Conservation (phyloP, 192 early-diverging fungal species). For the Backusella liffmaniae region DNA sequence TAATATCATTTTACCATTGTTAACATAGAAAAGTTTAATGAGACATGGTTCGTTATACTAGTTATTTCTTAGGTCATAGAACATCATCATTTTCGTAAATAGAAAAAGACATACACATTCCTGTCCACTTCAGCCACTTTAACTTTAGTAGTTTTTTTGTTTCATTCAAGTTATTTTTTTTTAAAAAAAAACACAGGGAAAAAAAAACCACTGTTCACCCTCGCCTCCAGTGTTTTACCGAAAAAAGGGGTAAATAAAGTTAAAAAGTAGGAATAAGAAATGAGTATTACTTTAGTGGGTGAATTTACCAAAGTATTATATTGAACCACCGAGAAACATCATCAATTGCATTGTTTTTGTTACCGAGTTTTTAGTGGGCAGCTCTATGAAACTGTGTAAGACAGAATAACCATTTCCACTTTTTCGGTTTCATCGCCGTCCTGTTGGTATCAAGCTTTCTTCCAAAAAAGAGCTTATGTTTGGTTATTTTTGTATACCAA, state of each 20-base stretch:
- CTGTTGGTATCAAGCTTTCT: no score
- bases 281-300: background rate
- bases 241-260: no score
- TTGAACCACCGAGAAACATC: background rate
- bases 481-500: no score
- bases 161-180: background rate
- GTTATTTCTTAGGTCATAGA: background rate
- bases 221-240: no score
- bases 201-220: no score
- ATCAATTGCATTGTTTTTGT: background rate
- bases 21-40: no score
- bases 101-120: background rate
- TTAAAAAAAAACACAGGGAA: background rate
- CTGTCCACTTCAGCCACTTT: background rate
- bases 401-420: background rate
- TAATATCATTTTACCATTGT: background rate
- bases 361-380: background rate
- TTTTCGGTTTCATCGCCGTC: no score
- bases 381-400: background rate
- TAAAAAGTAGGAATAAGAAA: no score
- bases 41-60: background rate
- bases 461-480: no score
- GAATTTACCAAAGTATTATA: background rate
- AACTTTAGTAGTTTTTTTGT: background rate
- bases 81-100: background rate